phyloP scores from a whole-genome alignment of 768 basidiomycete genomes.

The Gymnopilus dilepis region DNA sequence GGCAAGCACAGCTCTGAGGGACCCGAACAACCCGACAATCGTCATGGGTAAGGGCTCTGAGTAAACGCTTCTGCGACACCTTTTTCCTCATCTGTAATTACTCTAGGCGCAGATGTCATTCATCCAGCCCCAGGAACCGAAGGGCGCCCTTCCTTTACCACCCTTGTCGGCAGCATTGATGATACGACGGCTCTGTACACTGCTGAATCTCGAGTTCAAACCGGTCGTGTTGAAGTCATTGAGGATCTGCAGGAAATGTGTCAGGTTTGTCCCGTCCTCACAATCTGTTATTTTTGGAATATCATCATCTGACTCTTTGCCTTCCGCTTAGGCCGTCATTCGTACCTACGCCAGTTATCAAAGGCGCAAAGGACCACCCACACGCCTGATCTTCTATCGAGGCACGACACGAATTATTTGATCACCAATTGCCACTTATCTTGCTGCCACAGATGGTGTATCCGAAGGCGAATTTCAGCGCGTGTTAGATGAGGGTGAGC shows the following conservation, averaged over 20 bases:
- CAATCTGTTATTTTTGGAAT: no score
- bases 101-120: constrained; percentile 77
- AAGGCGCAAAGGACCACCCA: constrained; percentile 40
- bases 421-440: background rate
- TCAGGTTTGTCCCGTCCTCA: constrained; percentile 40
- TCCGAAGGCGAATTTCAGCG: constrained; percentile 58
- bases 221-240: constrained; percentile 76
- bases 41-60: constrained; percentile 62
- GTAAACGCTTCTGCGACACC: background rate
- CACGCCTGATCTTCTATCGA: constrained; percentile 77
- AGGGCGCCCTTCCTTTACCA: constrained; percentile 80
- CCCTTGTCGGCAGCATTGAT: constrained; percentile 84
- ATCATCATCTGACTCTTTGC: background rate
- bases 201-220: constrained; percentile 67
- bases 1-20: constrained; percentile 65
- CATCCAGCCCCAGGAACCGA: constrained; percentile 81
- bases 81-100: background rate
- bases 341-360: constrained; percentile 36
- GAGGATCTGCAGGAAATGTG: constrained; percentile 71
- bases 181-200: constrained; percentile 74
- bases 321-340: background rate
- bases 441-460: constrained; percentile 50
- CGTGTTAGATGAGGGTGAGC: constrained; percentile 61
- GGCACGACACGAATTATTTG: constrained; percentile 44
- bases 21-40: constrained; percentile 75